phyloP scores from a whole-genome alignment of 768 basidiomycete species.

The Myochromella boudieri region DNA sequence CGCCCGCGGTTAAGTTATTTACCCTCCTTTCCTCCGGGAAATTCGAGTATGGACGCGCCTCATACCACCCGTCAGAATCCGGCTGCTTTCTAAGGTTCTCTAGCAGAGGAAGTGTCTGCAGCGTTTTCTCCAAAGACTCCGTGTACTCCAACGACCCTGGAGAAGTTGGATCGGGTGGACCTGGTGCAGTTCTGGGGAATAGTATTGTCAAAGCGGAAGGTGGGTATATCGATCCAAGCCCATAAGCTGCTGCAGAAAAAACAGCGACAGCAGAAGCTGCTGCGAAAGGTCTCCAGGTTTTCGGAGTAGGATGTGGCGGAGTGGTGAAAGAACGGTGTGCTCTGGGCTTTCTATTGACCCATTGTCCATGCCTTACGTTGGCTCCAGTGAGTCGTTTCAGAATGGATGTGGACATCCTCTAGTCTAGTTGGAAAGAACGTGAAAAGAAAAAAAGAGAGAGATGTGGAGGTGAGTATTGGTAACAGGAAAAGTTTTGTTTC shows the following conservation, averaged over 20 bases:
- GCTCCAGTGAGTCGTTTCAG: slow-evolving; percentile 5
- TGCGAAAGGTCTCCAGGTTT: slow-evolving; percentile 21
- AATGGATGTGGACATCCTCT: slow-evolving; percentile 15
- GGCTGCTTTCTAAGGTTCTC: slow-evolving; percentile 45
- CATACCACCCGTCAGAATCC: slow-evolving; percentile 68
- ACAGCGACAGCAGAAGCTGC: slow-evolving; percentile 29
- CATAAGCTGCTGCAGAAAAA: slow-evolving; percentile 42
- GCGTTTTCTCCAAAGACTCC: slow-evolving; percentile 58
- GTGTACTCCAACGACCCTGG: slow-evolving; percentile 59
- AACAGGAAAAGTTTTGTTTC: too few relatives aligned
- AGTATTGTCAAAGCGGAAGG: slow-evolving; percentile 65
- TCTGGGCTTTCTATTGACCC: neutral
- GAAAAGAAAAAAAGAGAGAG: too few relatives aligned
- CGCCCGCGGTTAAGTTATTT: slow-evolving; percentile 83
- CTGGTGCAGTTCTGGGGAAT: slow-evolving; percentile 75
- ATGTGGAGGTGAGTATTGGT: too few relatives aligned
- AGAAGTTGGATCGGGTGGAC: slow-evolving; percentile 59
- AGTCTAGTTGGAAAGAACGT: too few relatives aligned
- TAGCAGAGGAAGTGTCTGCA: slow-evolving; percentile 51
- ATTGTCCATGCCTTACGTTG: slow-evolving; percentile 3
- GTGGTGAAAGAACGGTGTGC: slow-evolving; percentile 8
- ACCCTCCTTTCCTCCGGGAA: slow-evolving; percentile 73
- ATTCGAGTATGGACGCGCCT: slow-evolving; percentile 68
- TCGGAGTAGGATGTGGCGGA: slow-evolving; percentile 11
- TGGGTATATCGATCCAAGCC: slow-evolving; percentile 71